Conservation (phyloP, 2,329 filamentous ascomycete genomes). For the Sphaerulina musiva region DNA sequence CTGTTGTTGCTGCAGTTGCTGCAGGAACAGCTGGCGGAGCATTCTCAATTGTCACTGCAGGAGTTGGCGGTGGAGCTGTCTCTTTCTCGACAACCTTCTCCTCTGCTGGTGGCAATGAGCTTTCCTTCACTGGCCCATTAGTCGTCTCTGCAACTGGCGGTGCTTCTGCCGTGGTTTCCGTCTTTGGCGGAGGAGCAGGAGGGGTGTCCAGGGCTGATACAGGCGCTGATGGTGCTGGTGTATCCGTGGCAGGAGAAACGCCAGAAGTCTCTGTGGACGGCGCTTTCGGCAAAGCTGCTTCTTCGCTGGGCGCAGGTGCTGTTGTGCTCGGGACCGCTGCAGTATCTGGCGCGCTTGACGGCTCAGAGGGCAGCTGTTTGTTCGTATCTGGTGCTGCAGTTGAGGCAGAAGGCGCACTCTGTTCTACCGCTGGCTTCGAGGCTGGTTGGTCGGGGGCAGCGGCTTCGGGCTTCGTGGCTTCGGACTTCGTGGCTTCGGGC, state of each 20-base stretch:
- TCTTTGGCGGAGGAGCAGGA: slow-evolving; percentile 19
- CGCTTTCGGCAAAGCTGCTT: not conserved
- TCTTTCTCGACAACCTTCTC: not conserved
- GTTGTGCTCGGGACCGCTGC: not conserved
- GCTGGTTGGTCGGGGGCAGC: not conserved
- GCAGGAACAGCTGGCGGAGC: not conserved
- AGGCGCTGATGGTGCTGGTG: slow-evolving; percentile 12
- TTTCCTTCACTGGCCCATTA: not conserved
- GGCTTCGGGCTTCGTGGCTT: slow-evolving; percentile 3
- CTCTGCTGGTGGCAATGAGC: not conserved
- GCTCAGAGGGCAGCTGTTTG: slow-evolving; percentile 17
- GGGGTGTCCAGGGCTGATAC: slow-evolving; percentile 17
- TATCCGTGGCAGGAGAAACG: slow-evolving; percentile 9
- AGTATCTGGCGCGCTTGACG: slow-evolving; percentile 2
- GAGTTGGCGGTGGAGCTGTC: not conserved
- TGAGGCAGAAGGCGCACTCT: not conserved
- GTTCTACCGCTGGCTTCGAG: not conserved
- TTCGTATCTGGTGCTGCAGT: slow-evolving; percentile 17
- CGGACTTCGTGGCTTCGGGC: not conserved
- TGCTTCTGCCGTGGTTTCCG: slow-evolving; percentile 8
- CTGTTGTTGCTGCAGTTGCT: not conserved
- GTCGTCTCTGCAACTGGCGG: not conserved
- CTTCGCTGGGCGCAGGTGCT: not conserved
- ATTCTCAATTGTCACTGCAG: not conserved
- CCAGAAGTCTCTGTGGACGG: not conserved